These are phyloP conservation scores for Mortierella sp. DNA, from an alignment of 371 early-diverging fungal genomes.

Conservation along the genomic window DNA sequence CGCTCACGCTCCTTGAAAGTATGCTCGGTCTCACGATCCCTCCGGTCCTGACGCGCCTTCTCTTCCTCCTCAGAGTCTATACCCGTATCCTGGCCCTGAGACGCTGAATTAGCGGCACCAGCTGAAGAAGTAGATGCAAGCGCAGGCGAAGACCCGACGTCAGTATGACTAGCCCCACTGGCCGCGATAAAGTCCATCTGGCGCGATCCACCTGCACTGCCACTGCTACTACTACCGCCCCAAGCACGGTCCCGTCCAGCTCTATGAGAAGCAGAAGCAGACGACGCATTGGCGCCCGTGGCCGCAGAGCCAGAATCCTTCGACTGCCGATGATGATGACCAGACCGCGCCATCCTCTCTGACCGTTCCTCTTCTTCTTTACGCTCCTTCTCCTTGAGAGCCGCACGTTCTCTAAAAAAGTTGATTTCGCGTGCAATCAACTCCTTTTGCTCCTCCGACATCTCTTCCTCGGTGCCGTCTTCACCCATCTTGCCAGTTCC, in stretches of 20 bases:
- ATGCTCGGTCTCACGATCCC: conserved; percentile 74
- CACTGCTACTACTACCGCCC: conserved; percentile 24
- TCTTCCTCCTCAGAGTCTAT: conserved; percentile 81
- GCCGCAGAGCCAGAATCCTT: conserved; percentile 23
- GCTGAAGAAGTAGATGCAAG: background rate
- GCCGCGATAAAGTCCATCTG: conserved; percentile 55
- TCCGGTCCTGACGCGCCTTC: conserved; percentile 69
- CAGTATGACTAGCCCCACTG: conserved; percentile 57
- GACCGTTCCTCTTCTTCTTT: conserved; percentile 60
- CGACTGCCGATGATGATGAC: conserved; percentile 25
- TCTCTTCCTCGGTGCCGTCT: conserved; percentile 39
- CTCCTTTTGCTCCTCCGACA: conserved; percentile 66
- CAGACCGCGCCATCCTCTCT: conserved; percentile 28
- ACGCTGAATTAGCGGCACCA: background rate
- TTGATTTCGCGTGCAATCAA: conserved; percentile 73
- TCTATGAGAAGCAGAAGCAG: conserved; percentile 29
- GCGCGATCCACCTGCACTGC: conserved; percentile 29
- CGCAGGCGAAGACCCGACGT: conserved; percentile 29
- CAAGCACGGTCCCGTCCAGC: conserved; percentile 58
- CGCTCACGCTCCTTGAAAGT: conserved; percentile 79
- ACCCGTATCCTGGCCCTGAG: conserved; percentile 53
- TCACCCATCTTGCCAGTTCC: conserved; percentile 33
- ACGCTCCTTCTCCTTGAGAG: conserved; percentile 67
- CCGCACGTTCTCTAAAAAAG: conserved; percentile 75
- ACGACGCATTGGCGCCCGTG: conserved; percentile 36